Evolutionary conservation across 1,284 basidiomycete genomes (phyloP).

Genomic region (Calocybe gambosa): DNA sequence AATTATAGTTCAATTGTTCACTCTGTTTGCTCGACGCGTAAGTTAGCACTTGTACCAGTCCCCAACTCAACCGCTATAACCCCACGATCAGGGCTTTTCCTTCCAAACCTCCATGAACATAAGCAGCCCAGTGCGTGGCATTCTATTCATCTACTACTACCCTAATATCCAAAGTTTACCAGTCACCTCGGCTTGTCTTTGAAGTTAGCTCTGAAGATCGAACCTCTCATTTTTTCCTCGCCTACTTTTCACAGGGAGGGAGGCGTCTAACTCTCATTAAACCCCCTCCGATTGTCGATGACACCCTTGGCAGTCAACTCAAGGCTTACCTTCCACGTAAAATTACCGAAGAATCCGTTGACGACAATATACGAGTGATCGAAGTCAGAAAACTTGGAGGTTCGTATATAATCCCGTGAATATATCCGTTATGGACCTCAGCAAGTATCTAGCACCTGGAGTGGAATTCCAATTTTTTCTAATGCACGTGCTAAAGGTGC

Average conservation of each 20-base stretch:
- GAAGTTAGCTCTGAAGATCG: constrained; percentile 40
- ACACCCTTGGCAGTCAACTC: constrained; percentile 40
- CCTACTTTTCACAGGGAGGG: constrained; percentile 51
- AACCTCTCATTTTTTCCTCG: constrained; percentile 53
- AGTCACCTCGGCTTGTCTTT: constrained; percentile 60
- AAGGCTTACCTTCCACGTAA: constrained; percentile 43
- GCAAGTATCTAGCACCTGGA: constrained; percentile 19
- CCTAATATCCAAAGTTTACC: constrained; percentile 8
- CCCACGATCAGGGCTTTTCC: constrained; percentile 33
- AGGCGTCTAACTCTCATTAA: constrained; percentile 53
- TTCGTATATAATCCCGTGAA: constrained; percentile 14
- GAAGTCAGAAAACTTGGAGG: constrained; percentile 37
- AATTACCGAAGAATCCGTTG: constrained; percentile 42
- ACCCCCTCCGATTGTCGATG: constrained; percentile 45
- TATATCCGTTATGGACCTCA: not conserved
- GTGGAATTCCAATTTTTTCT: constrained; percentile 32
- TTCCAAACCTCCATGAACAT: constrained; percentile 59
- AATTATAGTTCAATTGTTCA: constrained; percentile 29
- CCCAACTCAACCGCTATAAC: constrained; percentile 7
- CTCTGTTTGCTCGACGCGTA: constrained; percentile 34
- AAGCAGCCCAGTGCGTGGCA: constrained; percentile 40
- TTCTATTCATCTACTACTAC: not conserved
- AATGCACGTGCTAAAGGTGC: constrained; percentile 37
- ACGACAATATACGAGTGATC: constrained; percentile 46
- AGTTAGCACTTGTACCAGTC: constrained; percentile 11